Evolutionary conservation across 73 alveolate species (phyloP).

Genomic region (Paramecium pentaurelia): DNA sequence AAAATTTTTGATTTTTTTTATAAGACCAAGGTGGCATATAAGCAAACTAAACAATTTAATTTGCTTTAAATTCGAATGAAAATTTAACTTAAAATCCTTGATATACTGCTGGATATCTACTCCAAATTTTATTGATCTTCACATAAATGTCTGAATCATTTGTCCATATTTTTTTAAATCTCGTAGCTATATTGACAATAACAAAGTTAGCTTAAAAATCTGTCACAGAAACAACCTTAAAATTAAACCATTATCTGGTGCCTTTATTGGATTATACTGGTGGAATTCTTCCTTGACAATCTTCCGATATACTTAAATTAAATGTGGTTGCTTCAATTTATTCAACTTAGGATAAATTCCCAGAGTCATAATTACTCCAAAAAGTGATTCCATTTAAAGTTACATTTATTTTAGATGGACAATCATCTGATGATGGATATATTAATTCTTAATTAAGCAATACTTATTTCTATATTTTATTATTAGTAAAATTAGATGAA

Average conservation of each 20-base stretch:
- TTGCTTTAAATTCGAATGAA: neutral
- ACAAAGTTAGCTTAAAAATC: neutral
- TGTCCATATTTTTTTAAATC: neutral
- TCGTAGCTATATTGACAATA: neutral
- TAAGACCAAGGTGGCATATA: constrained; percentile 20
- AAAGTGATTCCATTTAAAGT: neutral
- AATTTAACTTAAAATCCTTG: neutral
- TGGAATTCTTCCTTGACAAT: constrained; percentile 34
- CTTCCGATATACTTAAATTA: constrained; percentile 24
- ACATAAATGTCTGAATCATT: neutral
- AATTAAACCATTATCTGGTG: neutral
- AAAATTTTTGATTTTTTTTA: neutral
- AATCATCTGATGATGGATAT: neutral
- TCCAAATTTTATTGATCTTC: neutral
- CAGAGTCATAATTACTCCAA: constrained; percentile 58
- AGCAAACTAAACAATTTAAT: neutral
- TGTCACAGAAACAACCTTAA: neutral
- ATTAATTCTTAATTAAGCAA: neutral
- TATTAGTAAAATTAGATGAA: neutral
- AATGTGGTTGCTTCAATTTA: neutral
- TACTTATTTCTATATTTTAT: neutral
- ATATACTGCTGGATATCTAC: neutral
- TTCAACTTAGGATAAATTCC: constrained; percentile 21
- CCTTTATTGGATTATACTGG: neutral
- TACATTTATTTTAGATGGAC: neutral